Conservation (phyloP, 2,329 filamentous ascomycete genomes). For the Curvularia hawaiiensis region DNA sequence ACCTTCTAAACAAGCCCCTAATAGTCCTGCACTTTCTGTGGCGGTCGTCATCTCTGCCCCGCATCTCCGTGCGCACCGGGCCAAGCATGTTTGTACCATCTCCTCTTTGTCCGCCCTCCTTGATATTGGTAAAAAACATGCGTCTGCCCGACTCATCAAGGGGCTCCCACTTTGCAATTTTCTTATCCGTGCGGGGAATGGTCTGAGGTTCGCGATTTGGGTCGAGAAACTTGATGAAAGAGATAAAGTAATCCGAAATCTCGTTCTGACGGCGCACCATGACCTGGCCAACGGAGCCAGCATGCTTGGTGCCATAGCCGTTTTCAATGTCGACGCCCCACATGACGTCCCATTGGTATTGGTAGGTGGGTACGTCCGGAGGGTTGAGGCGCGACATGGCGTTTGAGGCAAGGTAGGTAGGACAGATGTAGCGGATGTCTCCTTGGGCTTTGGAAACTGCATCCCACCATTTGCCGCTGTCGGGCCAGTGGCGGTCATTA, state of each 20-base stretch:
- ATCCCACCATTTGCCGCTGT: conserved; percentile 41
- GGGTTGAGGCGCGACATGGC: conserved; percentile 40
- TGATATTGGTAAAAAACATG: conserved; percentile 40
- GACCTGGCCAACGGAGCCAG: conserved; percentile 41
- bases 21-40: conserved; percentile 28
- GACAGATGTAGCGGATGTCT: conserved; percentile 44
- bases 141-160: conserved; percentile 28
- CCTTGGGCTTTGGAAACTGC: conserved; percentile 42
- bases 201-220: conserved; percentile 32
- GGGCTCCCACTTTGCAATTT: conserved; percentile 28
- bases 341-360: conserved; percentile 45
- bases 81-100: conserved; percentile 30
- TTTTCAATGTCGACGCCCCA: conserved; percentile 38
- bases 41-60: conserved; percentile 25
- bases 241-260: conserved; percentile 41
- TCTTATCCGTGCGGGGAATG: conserved; percentile 4
- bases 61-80: conserved; percentile 30
- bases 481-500: conserved; percentile 44
- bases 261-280: conserved; percentile 37
- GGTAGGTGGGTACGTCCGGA: conserved; percentile 30
- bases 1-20: conserved; percentile 29
- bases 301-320: conserved; percentile 43
- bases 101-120: conserved; percentile 29
- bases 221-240: conserved; percentile 40
- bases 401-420: conserved; percentile 40